These are phyloP conservation scores for Stachybotrys chlorohalonatus DNA, from an alignment of 2,329 filamentous ascomycete species.

Conservation along the genomic window DNA sequence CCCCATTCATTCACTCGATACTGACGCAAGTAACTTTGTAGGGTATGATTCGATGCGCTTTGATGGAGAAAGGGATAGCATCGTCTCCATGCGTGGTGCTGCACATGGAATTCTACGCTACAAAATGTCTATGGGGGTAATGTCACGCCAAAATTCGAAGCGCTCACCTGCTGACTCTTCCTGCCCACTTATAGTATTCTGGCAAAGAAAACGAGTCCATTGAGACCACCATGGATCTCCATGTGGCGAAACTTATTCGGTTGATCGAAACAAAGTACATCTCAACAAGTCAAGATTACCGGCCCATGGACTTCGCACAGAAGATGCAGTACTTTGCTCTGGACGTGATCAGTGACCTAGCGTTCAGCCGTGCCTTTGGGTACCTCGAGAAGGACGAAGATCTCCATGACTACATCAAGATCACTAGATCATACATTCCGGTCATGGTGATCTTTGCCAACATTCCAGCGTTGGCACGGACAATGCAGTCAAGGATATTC, in stretches of 20 bases:
- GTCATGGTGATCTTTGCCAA: slow-evolving; percentile 10
- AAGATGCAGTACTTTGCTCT: slow-evolving; percentile 8
- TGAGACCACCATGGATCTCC: neutral
- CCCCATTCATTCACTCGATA: neutral
- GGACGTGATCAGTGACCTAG: slow-evolving; percentile 15
- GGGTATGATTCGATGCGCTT: neutral
- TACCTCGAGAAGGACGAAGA: slow-evolving; percentile 14
- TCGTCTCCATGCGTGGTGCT: neutral
- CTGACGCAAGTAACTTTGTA: neutral
- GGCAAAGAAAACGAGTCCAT: neutral
- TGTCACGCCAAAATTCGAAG: neutral
- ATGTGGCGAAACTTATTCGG: neutral
- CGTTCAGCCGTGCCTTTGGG: slow-evolving; percentile 16
- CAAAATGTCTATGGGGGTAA: neutral
- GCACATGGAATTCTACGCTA: neutral
- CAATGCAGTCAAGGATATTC: slow-evolving; percentile 10
- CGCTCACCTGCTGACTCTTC: neutral
- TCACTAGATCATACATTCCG: slow-evolving; percentile 5
- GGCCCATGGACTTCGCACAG: neutral
- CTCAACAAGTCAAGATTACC: neutral
- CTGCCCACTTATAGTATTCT: neutral
- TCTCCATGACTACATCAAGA: slow-evolving; percentile 11
- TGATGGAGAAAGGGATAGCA: neutral
- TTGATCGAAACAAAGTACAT: neutral
- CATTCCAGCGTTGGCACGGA: slow-evolving; percentile 10